Conservation (phyloP, 2,329 filamentous ascomycete species). For the Penicillium sp. region DNA sequence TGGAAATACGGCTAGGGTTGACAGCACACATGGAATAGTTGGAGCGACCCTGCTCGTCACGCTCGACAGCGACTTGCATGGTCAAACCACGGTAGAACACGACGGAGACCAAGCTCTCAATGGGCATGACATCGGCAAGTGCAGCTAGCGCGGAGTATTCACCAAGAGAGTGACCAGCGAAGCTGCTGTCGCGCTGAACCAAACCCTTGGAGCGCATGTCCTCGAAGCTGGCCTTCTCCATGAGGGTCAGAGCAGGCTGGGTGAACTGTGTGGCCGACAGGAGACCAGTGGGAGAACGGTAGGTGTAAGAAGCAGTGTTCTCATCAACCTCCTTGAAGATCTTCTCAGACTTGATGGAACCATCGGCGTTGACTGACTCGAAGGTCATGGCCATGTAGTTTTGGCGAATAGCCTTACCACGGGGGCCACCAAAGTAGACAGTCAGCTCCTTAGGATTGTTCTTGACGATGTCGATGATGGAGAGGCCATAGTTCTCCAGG, state of each 20-base stretch:
- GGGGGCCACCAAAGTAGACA: conserved; percentile 93
- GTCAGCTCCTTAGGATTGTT: conserved; percentile 99
- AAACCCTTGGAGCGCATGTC: conserved; percentile 98
- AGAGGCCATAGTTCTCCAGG: conserved; percentile 97
- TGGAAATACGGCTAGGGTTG: conserved; percentile 95
- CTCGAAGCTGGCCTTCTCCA: conserved; percentile 99
- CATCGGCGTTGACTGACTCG: conserved; percentile 90
- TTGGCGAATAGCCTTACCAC: conserved; percentile 92
- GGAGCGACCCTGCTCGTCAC: conserved; percentile 83
- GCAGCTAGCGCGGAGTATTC: conserved; percentile 97
- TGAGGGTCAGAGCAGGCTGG: conserved; percentile 90
- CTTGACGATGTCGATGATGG: conserved; percentile 97
- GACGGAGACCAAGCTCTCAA: conserved; percentile 94
- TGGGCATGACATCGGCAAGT: conserved; percentile 98
- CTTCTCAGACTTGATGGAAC: conserved; percentile 92
- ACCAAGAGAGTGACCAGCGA: conserved; percentile 94
- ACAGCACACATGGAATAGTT: conserved; percentile 99
- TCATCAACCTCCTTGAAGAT: conserved; percentile 99
- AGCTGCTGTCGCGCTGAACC: conserved; percentile 91
- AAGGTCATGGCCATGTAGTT: conserved; percentile 99
- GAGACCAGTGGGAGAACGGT: conserved; percentile 87
- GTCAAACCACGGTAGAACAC: conserved; percentile 98
- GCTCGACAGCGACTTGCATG: conserved; percentile 98
- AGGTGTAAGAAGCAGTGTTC: conserved; percentile 90
- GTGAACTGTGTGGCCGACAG: conserved; percentile 98